These are phyloP conservation scores for Anastatica hierochuntica DNA, from an alignment of 345 rosid genomes.

Conservation along the genomic window DNA sequence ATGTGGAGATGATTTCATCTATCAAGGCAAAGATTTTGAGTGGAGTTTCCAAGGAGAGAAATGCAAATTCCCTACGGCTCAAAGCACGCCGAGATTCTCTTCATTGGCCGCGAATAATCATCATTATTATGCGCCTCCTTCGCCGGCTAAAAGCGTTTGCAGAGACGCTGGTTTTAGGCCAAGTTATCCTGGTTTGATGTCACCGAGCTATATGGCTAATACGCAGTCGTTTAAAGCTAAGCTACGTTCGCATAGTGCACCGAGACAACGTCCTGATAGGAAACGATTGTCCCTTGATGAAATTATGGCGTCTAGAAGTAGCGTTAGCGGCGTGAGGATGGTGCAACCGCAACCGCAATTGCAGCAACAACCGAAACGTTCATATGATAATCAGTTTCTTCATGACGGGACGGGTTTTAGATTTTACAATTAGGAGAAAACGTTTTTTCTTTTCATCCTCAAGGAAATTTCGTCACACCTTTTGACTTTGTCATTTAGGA, in stretches of 20 bases:
- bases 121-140: conserved; percentile 30
- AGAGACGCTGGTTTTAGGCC: conserved; percentile 46
- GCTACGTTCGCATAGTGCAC: conserved; percentile 77
- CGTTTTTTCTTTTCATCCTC: conserved; percentile 9
- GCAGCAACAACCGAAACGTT: conserved; percentile 8
- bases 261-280: conserved; percentile 79
- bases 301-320: conserved; percentile 69
- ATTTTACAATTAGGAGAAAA: conserved; percentile 26
- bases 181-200: conserved; percentile 25
- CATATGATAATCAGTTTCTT: conserved; percentile 14
- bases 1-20: conserved; percentile 36
- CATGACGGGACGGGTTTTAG: conserved; percentile 17
- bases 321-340: conserved; percentile 69
- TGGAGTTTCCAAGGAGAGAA: conserved; percentile 59
- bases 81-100: conserved; percentile 58
- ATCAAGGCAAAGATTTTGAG: conserved; percentile 31
- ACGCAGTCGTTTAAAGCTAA: conserved; percentile 76
- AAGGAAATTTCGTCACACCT: conserved; percentile 5
- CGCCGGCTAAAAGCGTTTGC: conserved; percentile 62
- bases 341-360: conserved; percentile 20
- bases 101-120: conserved; percentile 10
- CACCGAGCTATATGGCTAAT: conserved; percentile 77
- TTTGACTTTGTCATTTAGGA: conserved; percentile 19
- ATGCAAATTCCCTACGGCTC: conserved; percentile 59
- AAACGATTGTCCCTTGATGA: conserved; percentile 50